Evolutionary conservation across 805 yeast genomes (phyloP).

Genomic region (Sugiyamaella lignohabitans): DNA sequence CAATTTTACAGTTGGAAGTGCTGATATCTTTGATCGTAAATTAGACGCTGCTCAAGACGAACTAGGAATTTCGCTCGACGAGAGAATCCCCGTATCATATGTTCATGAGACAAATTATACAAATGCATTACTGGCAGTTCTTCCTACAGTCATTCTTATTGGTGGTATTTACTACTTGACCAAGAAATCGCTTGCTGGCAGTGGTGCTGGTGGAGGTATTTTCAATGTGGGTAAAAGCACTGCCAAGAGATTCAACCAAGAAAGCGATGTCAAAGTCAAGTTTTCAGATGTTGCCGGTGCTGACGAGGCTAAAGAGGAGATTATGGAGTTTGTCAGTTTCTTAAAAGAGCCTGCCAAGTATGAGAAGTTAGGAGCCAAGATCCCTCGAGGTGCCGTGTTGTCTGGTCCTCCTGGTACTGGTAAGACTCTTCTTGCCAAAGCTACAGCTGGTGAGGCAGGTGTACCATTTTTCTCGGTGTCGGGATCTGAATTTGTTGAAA

Average conservation of each 20-base stretch:
- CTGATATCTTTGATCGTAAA: conserved; percentile 79
- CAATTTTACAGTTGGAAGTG: conserved; percentile 78
- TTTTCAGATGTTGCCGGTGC: conserved; percentile 97
- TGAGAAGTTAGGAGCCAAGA: conserved; percentile 90
- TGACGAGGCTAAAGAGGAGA: conserved; percentile 94
- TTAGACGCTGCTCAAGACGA: conserved; percentile 71
- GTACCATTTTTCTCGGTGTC: conserved; percentile 95
- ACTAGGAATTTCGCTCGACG: conserved; percentile 50
- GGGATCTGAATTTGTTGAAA: conserved; percentile 96
- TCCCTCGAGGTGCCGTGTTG: conserved; percentile 95
- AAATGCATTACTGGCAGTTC: conserved; percentile 58
- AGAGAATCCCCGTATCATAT: conserved; percentile 77
- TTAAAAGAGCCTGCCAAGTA: conserved; percentile 85
- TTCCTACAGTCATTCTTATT: conserved; percentile 85
- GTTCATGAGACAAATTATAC: conserved; percentile 62
- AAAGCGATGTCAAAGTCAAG: conserved; percentile 79
- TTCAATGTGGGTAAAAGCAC: conserved; percentile 83
- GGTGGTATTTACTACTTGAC: conserved; percentile 86
- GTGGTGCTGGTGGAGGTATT: conserved; percentile 76
- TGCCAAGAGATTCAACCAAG: conserved; percentile 87
- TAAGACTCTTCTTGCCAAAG: conserved; percentile 92
- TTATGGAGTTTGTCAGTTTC: conserved; percentile 95
- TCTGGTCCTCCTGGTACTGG: conserved; percentile 99
- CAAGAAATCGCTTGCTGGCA: conserved; percentile 50
- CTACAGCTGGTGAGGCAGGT: conserved; percentile 99